Base-by-base conservation (phyloP, 2,329 filamentous ascomycete species). In the Sclerotinia nivalis region DNA sequence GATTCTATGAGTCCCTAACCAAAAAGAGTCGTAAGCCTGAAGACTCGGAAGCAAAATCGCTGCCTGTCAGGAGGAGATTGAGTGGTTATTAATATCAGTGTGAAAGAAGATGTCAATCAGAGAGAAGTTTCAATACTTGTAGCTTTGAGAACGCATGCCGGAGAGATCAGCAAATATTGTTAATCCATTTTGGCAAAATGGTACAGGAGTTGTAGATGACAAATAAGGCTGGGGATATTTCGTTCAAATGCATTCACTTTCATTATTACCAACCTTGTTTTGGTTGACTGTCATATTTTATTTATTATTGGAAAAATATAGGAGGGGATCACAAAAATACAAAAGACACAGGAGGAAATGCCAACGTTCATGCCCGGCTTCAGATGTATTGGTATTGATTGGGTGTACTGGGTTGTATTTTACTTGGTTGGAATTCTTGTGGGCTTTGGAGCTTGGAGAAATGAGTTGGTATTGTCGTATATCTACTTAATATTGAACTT, bases 1-100 rank as follows among this genome's bases (percentile, higher is more conserved):
- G 5, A 20, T 34, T 37, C 5, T 54, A 20, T 22, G 34, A 47
- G 43, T 28, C 28, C 3, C 45, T 69, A 43, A 22, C 20, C 3
- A 66, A 59, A 15, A 66, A 66, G 55, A 59, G 52, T 43, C 60
- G 61, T 4, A 69, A 69, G 43, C 20, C 25, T 28, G 28, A 65
- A 6, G 28, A 10, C 22, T 31, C 28, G 20, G 43, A 62, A n/a
- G 25, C 28, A 34, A 66, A 66, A 25, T n/a, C 15, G 8, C 34
- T 34, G 15, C n/a, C 58, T 20, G 6, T 6, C 6, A 65, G 37
- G 25, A 47, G 15, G 4, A 34, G 49, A 15, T n/a, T 54, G 25
- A 43, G 8, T 50, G 22, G 22, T 28, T 66, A 18, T 45, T 31
- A 15, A 66, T n/a, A 31, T 56, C 37, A 18, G 7, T 2, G 9